Percentiles rank a stretch among this genome's conserved stretches.
Evolutionary conservation across 169 alveolate species (phyloP).

Genomic region (Miamiensis avidus): DNA sequence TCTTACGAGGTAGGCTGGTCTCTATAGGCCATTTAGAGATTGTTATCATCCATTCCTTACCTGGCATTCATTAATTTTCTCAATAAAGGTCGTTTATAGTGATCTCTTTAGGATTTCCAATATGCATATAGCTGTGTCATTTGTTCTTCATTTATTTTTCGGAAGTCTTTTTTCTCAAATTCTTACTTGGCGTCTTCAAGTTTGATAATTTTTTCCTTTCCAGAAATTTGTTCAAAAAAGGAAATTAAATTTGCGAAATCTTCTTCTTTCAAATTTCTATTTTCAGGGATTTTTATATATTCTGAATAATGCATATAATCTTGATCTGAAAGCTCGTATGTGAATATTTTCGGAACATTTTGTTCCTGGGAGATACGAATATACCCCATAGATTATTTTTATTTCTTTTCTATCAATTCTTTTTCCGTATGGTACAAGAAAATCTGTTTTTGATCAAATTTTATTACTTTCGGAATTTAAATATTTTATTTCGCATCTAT

Average conservation of each 20-base stretch:
- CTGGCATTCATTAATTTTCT: neutral
- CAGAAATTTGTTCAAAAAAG: neutral
- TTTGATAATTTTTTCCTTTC: neutral
- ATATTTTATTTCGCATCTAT: neutral
- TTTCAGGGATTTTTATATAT: neutral
- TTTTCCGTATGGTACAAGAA: neutral
- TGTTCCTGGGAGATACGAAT: neutral
- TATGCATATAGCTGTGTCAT: neutral
- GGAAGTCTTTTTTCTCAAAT: neutral
- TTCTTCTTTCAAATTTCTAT: too few species aligned
- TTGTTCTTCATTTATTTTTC: too few species aligned
- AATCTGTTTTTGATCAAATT: neutral
- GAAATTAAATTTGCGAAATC: neutral
- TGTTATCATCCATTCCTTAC: neutral
- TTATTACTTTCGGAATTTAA: neutral
- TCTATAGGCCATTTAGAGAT: neutral
- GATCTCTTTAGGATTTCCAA: neutral
- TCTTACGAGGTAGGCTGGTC: neutral
- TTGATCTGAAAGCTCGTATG: neutral
- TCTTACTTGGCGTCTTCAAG: neutral
- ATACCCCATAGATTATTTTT: neutral
- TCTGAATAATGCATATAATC: neutral
- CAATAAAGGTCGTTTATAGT: neutral
- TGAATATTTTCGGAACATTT: neutral
- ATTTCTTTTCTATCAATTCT: neutral